Evolutionary conservation across 106 monocot species (phyloP).

Genomic region (Dioscorea dumetorum): DNA sequence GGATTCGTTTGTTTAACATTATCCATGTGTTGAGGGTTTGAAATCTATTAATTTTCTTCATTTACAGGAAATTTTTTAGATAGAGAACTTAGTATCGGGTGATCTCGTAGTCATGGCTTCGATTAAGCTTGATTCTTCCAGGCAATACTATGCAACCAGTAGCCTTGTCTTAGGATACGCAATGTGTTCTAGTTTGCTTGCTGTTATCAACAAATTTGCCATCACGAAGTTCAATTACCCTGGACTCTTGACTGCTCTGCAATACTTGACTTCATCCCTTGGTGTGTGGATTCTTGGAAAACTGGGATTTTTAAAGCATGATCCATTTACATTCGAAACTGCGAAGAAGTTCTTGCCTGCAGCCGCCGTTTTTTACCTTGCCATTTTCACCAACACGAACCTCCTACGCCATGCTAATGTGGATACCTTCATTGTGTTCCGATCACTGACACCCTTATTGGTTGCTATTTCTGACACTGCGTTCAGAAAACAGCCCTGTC

Average conservation of each 20-base stretch:
- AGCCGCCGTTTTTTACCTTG: slow-evolving; percentile 76
- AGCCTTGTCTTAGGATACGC: slow-evolving; percentile 80
- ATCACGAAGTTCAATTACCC: slow-evolving; percentile 84
- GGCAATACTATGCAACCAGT: slow-evolving; percentile 63
- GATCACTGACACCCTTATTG: slow-evolving; percentile 71
- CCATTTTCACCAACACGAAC: slow-evolving; percentile 95
- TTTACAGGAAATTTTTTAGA: neutral
- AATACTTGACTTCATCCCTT: slow-evolving; percentile 64
- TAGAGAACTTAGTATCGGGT: neutral
- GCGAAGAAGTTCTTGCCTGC: slow-evolving; percentile 86
- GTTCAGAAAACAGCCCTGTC: slow-evolving; percentile 77
- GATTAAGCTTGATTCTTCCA: slow-evolving; percentile 29
- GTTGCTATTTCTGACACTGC: slow-evolving; percentile 81
- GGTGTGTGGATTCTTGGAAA: slow-evolving; percentile 82
- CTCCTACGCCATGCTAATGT: slow-evolving; percentile 88
- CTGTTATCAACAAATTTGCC: slow-evolving; percentile 82
- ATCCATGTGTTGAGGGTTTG: neutral
- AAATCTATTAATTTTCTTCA: neutral
- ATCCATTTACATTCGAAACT: slow-evolving; percentile 54
- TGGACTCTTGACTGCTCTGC: slow-evolving; percentile 62
- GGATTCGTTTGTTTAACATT: neutral
- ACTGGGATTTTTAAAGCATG: slow-evolving; percentile 61
- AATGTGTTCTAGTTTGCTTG: slow-evolving; percentile 78
- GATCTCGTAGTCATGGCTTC: slow-evolving; percentile 19
- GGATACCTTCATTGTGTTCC: slow-evolving; percentile 89